Percentiles rank a stretch among this genome's conserved stretches.
phyloP scores from a whole-genome alignment of 306 rosid genomes.

The Senna siamea region DNA sequence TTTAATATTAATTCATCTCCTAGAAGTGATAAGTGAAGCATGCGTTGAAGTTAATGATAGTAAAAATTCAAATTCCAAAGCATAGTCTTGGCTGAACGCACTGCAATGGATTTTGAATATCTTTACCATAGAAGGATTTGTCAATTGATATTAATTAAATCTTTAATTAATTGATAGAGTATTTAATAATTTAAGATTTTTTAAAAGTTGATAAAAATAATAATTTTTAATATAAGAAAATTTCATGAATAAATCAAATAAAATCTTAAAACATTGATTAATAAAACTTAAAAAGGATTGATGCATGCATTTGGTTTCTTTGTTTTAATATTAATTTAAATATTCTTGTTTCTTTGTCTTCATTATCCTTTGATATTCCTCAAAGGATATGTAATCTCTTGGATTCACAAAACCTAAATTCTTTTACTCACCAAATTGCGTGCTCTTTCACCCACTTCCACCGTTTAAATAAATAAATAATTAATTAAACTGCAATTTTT shows the following conservation, averaged over 20 bases:
- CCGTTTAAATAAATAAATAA: not conserved
- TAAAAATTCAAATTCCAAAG: constrained; percentile 48
- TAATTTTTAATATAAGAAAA: no score
- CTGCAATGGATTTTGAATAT: constrained; percentile 45
- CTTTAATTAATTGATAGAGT: no score
- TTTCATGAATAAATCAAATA: no score
- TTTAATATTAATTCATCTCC: no score
- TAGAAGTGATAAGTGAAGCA: constrained; percentile 54
- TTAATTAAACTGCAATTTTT: no score
- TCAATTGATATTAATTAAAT: no score
- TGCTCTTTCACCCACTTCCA: not conserved
- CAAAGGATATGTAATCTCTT: not conserved
- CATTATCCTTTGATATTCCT: not conserved
- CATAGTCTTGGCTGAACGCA: constrained; percentile 62
- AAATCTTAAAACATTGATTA: no score
- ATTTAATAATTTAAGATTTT: no score
- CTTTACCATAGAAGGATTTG: no score
- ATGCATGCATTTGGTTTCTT: constrained; percentile 43
- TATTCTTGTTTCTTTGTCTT: not conserved
- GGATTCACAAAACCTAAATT: not conserved
- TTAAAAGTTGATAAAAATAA: no score
- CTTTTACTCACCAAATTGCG: not conserved
- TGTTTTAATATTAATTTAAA: not conserved
- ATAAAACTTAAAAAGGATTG: no score
- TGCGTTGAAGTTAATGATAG: constrained; percentile 71